Evolutionary conservation across 805 yeast genomes (phyloP), one percentile per base, ranked within the genome.

Genomic region (Lipomyces spencermartinsiae): DNA sequence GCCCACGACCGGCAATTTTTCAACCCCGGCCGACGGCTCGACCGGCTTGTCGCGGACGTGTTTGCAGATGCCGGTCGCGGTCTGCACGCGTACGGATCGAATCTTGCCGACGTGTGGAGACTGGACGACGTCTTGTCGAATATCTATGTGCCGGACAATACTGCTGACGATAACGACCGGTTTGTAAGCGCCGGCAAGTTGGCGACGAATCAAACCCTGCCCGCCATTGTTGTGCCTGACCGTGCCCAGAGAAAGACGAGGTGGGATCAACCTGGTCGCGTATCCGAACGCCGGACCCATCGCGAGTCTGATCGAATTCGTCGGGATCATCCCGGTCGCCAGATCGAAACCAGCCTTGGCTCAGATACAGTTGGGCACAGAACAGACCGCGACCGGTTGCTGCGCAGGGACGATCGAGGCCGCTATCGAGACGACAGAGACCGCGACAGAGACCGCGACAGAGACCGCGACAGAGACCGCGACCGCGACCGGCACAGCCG

Each of bases 381-480:
- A 25, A 1, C 29, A 25, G 29, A 25, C 29, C 29, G 29, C 29
- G 29, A 25, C 29, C 29, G 29, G 29, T 25, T 25, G 29, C 29
- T 3, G 29, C 29, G 29, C 29, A 25, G 29, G 3, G 29, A 12
- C 7, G 22, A 43, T 43, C 49, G 49, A 43, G 56, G 19, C 10
- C 56, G 31, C 33, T 6, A 22, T 22, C 56, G 34, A 53, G 56
- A 25, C 29, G 56, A 25, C 56, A 19, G 33, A 14, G 22, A 33
- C 39, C 31, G 43, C 37, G 58, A 33, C 58, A n/a, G 33, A 7
- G 58, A 55, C 35, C 29, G 43, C 58, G 58, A 55, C 58, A 43
- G 43, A 29, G 58, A 51, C 55, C 55, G 55, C 16, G 49, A n/a
- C n/a, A n/a, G n/a, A n/a, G n/a, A 53, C 10, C 29, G 56, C 1